Evolutionary conservation across 257 asterid species (phyloP).

Genomic region (Ehretia macrophylla): DNA sequence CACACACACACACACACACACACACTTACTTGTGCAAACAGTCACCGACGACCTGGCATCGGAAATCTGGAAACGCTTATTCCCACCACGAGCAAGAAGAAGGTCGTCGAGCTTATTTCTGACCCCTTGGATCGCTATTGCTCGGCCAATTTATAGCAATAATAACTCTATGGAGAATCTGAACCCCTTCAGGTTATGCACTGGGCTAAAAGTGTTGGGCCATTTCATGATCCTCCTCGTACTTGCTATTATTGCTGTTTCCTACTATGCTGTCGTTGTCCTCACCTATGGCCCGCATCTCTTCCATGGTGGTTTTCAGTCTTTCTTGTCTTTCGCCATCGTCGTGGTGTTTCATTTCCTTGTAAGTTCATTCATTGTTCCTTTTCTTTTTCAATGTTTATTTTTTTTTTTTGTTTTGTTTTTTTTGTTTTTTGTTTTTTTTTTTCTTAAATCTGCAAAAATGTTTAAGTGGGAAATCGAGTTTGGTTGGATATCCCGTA

Average conservation of each 20-base stretch:
- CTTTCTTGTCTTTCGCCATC: conserved; percentile 40
- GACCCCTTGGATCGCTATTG: conserved; percentile 4
- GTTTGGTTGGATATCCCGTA: too few species aligned
- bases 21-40: too few species aligned
- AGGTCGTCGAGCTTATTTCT: conserved; percentile 6
- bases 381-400: neutral
- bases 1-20: too few species aligned
- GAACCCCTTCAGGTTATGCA: conserved; percentile 64
- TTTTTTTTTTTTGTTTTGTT: too few species aligned
- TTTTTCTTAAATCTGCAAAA: too few species aligned
- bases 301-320: conserved; percentile 41
- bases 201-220: conserved; percentile 69
- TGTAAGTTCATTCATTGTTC: conserved; percentile 27
- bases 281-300: conserved; percentile 69
- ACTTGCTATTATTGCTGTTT: conserved; percentile 43
- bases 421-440: too few species aligned
- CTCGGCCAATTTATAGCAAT: neutral
- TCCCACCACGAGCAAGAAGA: conserved; percentile 24
- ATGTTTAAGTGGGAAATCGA: too few species aligned
- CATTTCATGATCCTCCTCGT: conserved; percentile 68
- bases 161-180: conserved; percentile 39
- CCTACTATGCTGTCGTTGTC: conserved; percentile 67
- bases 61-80: conserved; percentile 26
- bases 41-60: conserved; percentile 25
- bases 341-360: conserved; percentile 60